A percentile compares a stretch with the other conserved stretches of the same genome.
Conservation (phyloP, 139 green algal genomes). For the Volvox africanus region DNA sequence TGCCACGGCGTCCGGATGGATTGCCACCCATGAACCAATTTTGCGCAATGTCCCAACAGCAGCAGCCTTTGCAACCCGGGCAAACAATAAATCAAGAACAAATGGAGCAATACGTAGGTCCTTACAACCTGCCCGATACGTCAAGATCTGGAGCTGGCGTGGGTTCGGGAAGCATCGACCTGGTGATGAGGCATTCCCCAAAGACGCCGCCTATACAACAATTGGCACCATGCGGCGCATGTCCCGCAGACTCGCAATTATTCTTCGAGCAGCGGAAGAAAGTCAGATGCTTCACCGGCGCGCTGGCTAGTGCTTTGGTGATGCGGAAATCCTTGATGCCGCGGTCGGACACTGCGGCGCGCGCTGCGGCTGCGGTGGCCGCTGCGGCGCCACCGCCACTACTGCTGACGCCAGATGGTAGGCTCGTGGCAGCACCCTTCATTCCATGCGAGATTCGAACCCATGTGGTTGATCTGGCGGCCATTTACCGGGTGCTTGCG, state of each 20-base stretch:
- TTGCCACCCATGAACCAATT: not conserved
- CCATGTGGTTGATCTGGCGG: not conserved
- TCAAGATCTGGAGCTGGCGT: no score
- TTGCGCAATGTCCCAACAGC: not conserved
- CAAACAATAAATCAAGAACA: no score
- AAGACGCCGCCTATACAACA: not conserved
- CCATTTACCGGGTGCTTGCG: not conserved
- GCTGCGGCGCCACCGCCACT: not conserved
- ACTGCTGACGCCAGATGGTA: not conserved
- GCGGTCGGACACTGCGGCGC: not conserved
- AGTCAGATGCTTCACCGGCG: not conserved
- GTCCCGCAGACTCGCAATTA: not conserved
- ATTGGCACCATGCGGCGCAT: not conserved
- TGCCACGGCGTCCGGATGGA: not conserved
- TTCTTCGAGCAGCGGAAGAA: not conserved
- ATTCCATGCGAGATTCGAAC: conserved; percentile 13
- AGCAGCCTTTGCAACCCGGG: not conserved
- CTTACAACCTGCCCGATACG: no score
- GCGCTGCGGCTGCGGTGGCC: not conserved
- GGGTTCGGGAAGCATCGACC: not conserved
- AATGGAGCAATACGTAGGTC: no score
- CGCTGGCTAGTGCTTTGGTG: not conserved
- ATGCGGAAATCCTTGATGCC: not conserved
- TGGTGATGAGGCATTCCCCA: not conserved
- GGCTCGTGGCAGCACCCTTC: not conserved